Conservation (phyloP, 108 stramenopile species). For the Fragilaria radians region DNA sequence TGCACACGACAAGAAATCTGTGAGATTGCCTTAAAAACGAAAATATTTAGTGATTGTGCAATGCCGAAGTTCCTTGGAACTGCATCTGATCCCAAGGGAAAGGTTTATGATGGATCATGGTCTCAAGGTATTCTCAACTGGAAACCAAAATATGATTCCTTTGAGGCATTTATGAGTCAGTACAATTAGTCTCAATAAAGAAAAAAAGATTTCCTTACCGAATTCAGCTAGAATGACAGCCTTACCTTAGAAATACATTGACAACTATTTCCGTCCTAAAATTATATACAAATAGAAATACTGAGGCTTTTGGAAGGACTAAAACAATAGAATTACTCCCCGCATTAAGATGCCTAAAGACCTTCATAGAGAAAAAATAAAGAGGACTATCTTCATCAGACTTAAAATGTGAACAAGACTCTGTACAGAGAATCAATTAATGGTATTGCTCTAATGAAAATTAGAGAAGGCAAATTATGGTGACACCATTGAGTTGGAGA, state of each 20-base stretch:
- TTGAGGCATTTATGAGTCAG: slow-evolving; percentile 65
- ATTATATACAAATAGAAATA: background rate
- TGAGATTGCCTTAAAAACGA: slow-evolving; percentile 59
- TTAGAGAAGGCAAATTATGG: too few species aligned
- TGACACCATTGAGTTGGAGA: too few species aligned
- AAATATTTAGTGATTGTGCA: slow-evolving; percentile 26
- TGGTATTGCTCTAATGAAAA: too few species aligned
- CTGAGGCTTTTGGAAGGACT: background rate
- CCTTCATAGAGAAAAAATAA: background rate
- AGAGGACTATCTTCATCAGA: too few species aligned
- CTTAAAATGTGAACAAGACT: too few species aligned
- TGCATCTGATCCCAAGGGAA: slow-evolving; percentile 49
- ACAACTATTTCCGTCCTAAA: background rate
- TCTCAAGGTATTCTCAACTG: slow-evolving; percentile 65
- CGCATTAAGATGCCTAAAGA: background rate
- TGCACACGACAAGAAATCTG: slow-evolving; percentile 71
- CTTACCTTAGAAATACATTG: background rate
- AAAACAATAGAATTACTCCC: background rate
- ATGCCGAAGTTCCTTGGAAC: slow-evolving; percentile 64
- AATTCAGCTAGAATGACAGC: too few species aligned
- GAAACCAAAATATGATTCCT: slow-evolving; percentile 67
- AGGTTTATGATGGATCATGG: slow-evolving; percentile 71
- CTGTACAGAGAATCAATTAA: too few species aligned
- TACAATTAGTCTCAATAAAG: background rate
- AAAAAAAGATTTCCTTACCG: too few species aligned